phyloP scores from a whole-genome alignment of 352 stramenopile genomes.

The Pseudoperonospora humuli region DNA sequence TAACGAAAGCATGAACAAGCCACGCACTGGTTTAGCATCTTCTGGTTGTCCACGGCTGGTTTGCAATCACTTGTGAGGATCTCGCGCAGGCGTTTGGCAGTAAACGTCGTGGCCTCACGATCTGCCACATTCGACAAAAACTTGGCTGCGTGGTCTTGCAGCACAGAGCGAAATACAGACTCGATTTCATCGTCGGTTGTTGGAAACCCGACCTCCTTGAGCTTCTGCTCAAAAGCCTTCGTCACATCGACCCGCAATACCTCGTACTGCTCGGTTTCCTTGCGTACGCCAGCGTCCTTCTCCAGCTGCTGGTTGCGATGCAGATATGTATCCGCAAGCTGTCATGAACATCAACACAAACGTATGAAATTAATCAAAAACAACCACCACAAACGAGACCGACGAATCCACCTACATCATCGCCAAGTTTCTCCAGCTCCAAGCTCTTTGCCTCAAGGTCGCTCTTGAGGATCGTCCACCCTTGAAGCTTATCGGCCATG shows the following conservation, averaged over 20 bases:
- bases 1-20: constrained; percentile 1
- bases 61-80: constrained; percentile 54
- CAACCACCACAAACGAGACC: neutral
- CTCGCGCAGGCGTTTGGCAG: constrained; percentile 39
- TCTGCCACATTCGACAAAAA: constrained; percentile 47
- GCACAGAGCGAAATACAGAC: constrained; percentile 38
- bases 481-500: constrained; percentile 48
- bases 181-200: constrained; percentile 62
- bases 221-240: constrained; percentile 42
- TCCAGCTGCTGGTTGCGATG: constrained; percentile 55
- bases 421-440: constrained; percentile 65
- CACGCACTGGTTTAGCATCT: constrained; percentile 54
- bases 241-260: constrained; percentile 45
- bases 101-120: constrained; percentile 32
- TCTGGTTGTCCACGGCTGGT: constrained; percentile 59
- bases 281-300: constrained; percentile 43
- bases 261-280: constrained; percentile 60
- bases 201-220: constrained; percentile 48
- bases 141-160: constrained; percentile 52
- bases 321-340: constrained; percentile 67
- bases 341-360: constrained; percentile 5
- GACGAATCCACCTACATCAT: constrained; percentile 43
- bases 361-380: neutral
- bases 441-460: constrained; percentile 54
- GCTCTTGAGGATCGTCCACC: constrained; percentile 62